Percentiles rank a stretch among this genome's conserved stretches.
Conservation (phyloP, 179 eudicot genomes). For the Beta lomatogona region DNA sequence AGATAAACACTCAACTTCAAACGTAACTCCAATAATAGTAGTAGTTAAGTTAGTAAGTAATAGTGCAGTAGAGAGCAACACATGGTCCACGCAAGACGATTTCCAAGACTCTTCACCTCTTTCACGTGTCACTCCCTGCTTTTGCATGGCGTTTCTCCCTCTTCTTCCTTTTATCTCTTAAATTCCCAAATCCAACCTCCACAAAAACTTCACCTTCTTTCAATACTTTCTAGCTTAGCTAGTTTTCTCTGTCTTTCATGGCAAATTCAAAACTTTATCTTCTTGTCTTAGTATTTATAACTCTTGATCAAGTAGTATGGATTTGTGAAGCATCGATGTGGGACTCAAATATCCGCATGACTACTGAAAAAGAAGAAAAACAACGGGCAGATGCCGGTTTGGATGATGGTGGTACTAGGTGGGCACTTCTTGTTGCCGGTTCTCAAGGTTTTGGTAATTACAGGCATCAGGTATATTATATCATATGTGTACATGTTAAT, state of each 20-base stretch:
- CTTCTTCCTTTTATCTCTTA: background rate
- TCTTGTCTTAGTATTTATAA: background rate
- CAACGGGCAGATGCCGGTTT: conserved; percentile 21
- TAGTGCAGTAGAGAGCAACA: background rate
- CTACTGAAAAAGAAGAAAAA: conserved; percentile 31
- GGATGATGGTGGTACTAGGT: conserved; percentile 34
- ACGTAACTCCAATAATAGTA: conserved; percentile 2
- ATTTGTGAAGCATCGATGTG: conserved; percentile 37
- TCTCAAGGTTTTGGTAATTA: conserved; percentile 84
- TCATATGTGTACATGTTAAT: background rate
- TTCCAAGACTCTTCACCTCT: conserved; percentile 13
- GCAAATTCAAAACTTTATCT: background rate
- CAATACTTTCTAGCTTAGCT: background rate
- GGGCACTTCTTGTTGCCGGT: conserved; percentile 97
- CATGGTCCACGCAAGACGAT: conserved; percentile 4
- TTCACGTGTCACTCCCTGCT: conserved; percentile 39
- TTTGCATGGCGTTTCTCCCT: conserved; percentile 37
- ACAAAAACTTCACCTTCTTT: too few species aligned
- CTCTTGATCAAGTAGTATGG: conserved; percentile 20
- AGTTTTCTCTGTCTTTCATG: background rate
- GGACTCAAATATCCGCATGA: conserved; percentile 53
- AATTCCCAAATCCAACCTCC: too few species aligned
- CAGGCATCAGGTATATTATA: conserved; percentile 66
- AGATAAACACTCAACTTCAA: background rate
- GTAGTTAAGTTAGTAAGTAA: background rate